A percentile compares a stretch with the other conserved stretches of the same genome.
Evolutionary conservation across 2,329 filamentous ascomycete species (phyloP).

Genomic region (Colletotrichum sp.): DNA sequence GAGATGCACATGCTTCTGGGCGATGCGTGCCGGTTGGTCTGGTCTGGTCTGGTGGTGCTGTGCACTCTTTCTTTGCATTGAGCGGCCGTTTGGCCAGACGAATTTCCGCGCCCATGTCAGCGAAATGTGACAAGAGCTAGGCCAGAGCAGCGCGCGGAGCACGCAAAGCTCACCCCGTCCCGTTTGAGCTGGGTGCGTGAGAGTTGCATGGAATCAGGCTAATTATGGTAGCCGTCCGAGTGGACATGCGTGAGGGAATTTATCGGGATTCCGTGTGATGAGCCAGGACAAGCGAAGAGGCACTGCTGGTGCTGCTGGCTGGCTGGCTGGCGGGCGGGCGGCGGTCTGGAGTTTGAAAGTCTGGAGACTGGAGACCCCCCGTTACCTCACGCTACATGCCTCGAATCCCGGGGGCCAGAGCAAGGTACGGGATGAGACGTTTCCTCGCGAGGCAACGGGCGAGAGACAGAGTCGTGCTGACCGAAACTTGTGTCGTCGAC

Average conservation of each 20-base stretch:
- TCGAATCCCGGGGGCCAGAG: neutral
- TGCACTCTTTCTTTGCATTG: neutral
- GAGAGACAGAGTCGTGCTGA: neutral
- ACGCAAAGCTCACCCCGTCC: neutral
- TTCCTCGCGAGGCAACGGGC: neutral
- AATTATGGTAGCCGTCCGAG: slow-evolving; percentile 14
- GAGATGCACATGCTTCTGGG: slow-evolving; percentile 13
- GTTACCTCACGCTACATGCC: neutral
- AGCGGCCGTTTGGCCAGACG: neutral
- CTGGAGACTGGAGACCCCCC: neutral
- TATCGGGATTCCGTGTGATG: slow-evolving; percentile 1
- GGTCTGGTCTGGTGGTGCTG: neutral
- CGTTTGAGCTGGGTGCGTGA: neutral
- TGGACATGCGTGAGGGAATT: slow-evolving; percentile 23
- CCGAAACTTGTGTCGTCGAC: neutral
- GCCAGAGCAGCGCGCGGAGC: neutral
- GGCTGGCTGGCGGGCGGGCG: neutral
- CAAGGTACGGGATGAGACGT: neutral
- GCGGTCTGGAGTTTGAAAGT: slow-evolving; percentile 8
- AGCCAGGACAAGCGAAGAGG: neutral
- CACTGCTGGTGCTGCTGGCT: neutral
- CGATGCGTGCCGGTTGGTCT: neutral
- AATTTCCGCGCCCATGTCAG: neutral
- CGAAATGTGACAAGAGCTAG: slow-evolving; percentile 14
- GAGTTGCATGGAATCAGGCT: slow-evolving; percentile 16